Evolutionary conservation across 805 yeast genomes (phyloP).

Genomic region (Teunomyces cretensis): DNA sequence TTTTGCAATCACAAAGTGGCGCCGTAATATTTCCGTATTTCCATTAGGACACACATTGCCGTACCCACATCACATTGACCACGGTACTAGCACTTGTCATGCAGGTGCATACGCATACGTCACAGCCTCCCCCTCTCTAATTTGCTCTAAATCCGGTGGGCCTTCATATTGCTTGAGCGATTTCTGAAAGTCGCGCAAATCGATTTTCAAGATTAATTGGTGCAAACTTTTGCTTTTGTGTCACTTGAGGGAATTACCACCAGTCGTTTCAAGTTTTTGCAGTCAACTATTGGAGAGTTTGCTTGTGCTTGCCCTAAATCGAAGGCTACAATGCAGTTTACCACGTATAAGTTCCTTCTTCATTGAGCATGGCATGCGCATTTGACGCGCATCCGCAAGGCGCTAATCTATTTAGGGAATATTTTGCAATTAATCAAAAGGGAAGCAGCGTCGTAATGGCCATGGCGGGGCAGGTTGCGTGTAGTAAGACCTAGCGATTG

Average conservation of each 20-base stretch:
- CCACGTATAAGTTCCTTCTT: background rate
- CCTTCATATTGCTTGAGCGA: background rate
- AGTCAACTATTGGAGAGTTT: constrained; percentile 1
- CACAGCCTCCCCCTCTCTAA: background rate
- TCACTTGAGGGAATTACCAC: constrained; percentile 2
- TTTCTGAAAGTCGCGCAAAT: background rate
- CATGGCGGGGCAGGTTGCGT: background rate
- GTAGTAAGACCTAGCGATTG: background rate
- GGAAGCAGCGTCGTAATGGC: too few species aligned
- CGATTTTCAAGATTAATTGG: background rate
- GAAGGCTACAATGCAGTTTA: background rate
- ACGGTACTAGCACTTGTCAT: too few species aligned
- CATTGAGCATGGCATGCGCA: background rate
- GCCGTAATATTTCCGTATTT: too few species aligned
- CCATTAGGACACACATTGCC: too few species aligned
- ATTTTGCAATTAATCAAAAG: background rate
- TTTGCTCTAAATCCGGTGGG: background rate
- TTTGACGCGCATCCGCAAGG: background rate
- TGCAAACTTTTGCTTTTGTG: background rate
- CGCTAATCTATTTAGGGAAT: background rate
- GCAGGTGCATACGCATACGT: too few species aligned
- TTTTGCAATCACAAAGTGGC: too few species aligned
- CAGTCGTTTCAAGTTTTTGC: background rate
- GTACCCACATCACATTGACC: too few species aligned
- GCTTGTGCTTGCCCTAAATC: background rate